These are phyloP conservation scores for Phialocephala subalpina DNA, from an alignment of 2,329 filamentous ascomycete genomes.

Conservation along the genomic window DNA sequence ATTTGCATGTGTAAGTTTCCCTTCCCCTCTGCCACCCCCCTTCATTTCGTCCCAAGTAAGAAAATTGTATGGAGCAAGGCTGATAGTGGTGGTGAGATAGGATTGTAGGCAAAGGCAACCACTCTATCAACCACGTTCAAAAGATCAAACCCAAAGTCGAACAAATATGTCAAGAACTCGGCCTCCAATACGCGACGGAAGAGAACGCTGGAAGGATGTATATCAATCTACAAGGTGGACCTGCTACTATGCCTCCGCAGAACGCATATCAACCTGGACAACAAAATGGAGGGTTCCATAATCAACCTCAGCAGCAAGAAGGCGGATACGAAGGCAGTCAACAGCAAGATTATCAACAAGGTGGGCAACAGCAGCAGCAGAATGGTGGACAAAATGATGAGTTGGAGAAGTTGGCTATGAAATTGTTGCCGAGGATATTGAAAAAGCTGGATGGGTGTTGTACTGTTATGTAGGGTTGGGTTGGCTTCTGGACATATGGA, in stretches of 20 bases:
- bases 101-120: constrained; percentile 95
- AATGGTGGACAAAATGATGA: constrained; percentile 38
- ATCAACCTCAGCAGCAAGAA: constrained; percentile 49
- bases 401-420: constrained; percentile 43
- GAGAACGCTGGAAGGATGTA: constrained; percentile 90
- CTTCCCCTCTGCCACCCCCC: not conserved
- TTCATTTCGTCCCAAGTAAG: no score
- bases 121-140: constrained; percentile 81
- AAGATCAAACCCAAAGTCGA: constrained; percentile 97
- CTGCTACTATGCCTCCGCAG: constrained; percentile 58
- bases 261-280: constrained; percentile 49
- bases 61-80: no score
- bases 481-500: not conserved
- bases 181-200: constrained; percentile 84
- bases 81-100: constrained; percentile 42
- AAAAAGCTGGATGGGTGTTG: constrained; percentile 44
- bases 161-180: constrained; percentile 82
- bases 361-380: constrained; percentile 37
- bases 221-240: constrained; percentile 81
- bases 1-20: constrained; percentile 77
- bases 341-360: constrained; percentile 49
- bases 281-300: constrained; percentile 44
- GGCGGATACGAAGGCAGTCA: constrained; percentile 55
- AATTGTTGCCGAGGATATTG: constrained; percentile 42
- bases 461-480: constrained; percentile 39